A percentile compares a stretch with the other conserved stretches of the same genome.
phyloP scores from a whole-genome alignment of 345 rosid genomes.

The Mallotus nudiflorus region DNA sequence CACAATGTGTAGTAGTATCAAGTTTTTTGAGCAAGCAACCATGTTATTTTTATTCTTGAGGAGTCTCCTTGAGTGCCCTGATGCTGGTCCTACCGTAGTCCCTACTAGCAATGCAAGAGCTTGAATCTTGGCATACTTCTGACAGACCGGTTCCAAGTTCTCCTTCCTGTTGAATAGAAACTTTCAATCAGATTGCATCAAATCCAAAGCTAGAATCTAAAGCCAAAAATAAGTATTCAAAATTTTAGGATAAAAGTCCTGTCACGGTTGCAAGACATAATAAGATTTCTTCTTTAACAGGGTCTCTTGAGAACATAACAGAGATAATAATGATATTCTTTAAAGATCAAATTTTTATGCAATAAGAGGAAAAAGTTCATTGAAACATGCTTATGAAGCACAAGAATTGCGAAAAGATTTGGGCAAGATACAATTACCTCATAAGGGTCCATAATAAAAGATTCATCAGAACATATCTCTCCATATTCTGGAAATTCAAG shows the following conservation, averaged over 20 bases:
- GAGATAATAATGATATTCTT: too few relatives aligned
- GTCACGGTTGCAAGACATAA: too few relatives aligned
- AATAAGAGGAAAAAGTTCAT: too few relatives aligned
- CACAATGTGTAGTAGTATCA: not conserved
- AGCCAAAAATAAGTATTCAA: too few relatives aligned
- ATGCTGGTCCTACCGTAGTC: slow-evolving; percentile 14
- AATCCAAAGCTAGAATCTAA: too few relatives aligned
- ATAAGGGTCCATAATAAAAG: not conserved
- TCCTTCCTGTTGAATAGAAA: slow-evolving; percentile 6
- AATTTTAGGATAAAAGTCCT: too few relatives aligned
- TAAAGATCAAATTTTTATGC: too few relatives aligned
- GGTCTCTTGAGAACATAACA: too few relatives aligned
- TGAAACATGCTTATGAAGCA: too few relatives aligned
- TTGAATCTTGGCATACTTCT: slow-evolving; percentile 25
- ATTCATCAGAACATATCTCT: not conserved
- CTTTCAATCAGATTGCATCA: too few relatives aligned
- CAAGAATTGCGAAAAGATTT: not conserved
- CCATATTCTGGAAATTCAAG: slow-evolving; percentile 10
- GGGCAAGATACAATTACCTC: slow-evolving; percentile 12
- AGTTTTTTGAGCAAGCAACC: not conserved
- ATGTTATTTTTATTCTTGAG: not conserved
- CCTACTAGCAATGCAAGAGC: slow-evolving; percentile 18
- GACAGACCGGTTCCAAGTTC: slow-evolving; percentile 16
- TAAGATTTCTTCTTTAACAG: too few relatives aligned
- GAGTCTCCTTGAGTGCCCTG: not conserved